phyloP scores from a whole-genome alignment of 495 filamentous ascomycete species.

The Penicillium samsonianum region DNA sequence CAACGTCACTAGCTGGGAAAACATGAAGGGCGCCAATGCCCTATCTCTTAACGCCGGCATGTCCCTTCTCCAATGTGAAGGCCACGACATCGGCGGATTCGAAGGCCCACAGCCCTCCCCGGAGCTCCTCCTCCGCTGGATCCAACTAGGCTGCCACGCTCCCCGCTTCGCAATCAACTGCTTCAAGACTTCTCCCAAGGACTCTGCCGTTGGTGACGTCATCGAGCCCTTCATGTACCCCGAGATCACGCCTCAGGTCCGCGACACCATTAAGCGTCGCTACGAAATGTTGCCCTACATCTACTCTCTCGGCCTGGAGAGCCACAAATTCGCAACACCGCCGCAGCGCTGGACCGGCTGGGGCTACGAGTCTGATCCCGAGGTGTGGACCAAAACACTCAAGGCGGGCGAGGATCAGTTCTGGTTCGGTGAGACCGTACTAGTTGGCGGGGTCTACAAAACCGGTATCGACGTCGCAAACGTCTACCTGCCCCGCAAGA shows the following conservation, averaged over 20 bases:
- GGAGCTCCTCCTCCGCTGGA: constrained; percentile 69
- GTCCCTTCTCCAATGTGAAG: constrained; percentile 64
- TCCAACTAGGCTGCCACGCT: constrained; percentile 68
- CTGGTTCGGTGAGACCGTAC: constrained; percentile 68
- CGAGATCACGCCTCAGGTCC: constrained; percentile 58
- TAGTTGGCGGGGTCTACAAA: constrained; percentile 67
- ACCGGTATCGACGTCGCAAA: constrained; percentile 51
- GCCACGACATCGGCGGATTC: constrained; percentile 73
- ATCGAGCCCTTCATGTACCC: constrained; percentile 77
- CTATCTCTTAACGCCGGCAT: constrained; percentile 67
- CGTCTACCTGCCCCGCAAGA: constrained; percentile 60
- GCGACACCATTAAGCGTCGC: constrained; percentile 63
- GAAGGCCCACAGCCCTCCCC: constrained; percentile 68
- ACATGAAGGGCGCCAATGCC: constrained; percentile 67
- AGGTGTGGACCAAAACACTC: constrained; percentile 59
- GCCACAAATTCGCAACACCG: constrained; percentile 57
- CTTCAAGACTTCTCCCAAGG: constrained; percentile 64
- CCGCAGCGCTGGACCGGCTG: constrained; percentile 69
- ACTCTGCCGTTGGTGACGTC: constrained; percentile 64
- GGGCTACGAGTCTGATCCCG: constrained; percentile 64
- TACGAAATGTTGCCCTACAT: constrained; percentile 71
- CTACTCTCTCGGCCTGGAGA: constrained; percentile 62
- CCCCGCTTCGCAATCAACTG: constrained; percentile 73
- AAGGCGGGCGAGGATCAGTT: constrained; percentile 64
- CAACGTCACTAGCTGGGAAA: constrained; percentile 66